Conservation (phyloP, 2,329 filamentous ascomycete genomes). For the Verticillium longisporum region DNA sequence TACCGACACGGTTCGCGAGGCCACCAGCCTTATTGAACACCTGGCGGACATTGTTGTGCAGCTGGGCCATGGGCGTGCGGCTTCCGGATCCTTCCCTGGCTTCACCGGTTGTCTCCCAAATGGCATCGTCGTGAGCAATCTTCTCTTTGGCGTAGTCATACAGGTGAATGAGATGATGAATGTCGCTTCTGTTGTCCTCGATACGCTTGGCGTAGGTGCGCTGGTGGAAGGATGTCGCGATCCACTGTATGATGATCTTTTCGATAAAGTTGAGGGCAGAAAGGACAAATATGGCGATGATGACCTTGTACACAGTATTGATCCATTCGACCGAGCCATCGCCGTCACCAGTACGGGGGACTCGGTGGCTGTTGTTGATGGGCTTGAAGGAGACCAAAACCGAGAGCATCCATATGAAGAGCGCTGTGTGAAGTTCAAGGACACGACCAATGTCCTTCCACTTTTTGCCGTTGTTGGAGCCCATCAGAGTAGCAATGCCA, state of each 20-base stretch:
- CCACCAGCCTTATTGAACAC: slow-evolving; percentile 77
- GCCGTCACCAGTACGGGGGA: slow-evolving; percentile 32
- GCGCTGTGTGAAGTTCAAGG: slow-evolving; percentile 74
- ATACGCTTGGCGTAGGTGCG: slow-evolving; percentile 88
- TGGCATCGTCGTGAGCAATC: slow-evolving; percentile 44
- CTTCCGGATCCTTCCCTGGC: slow-evolving; percentile 45
- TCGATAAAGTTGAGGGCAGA: slow-evolving; percentile 76
- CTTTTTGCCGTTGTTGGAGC: slow-evolving; percentile 82
- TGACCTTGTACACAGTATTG: slow-evolving; percentile 72
- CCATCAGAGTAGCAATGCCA: slow-evolving; percentile 60
- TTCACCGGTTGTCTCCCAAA: slow-evolving; percentile 33
- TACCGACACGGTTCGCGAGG: slow-evolving; percentile 77
- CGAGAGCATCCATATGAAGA: slow-evolving; percentile 90
- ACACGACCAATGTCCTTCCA: slow-evolving; percentile 85
- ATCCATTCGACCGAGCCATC: slow-evolving; percentile 57
- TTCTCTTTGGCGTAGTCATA: slow-evolving; percentile 72
- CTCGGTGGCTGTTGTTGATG: slow-evolving; percentile 59
- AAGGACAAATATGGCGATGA: slow-evolving; percentile 77
- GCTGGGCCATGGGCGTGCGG: slow-evolving; percentile 66
- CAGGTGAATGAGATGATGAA: slow-evolving; percentile 49
- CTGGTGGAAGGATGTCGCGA: slow-evolving; percentile 86
- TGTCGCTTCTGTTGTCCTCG: slow-evolving; percentile 86
- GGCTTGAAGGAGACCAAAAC: slow-evolving; percentile 81
- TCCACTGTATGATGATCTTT: slow-evolving; percentile 91
- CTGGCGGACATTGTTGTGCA: slow-evolving; percentile 69